These are phyloP conservation scores for Aureoboletus auriporus DNA, from an alignment of 768 basidiomycete genomes.

Conservation along the genomic window DNA sequence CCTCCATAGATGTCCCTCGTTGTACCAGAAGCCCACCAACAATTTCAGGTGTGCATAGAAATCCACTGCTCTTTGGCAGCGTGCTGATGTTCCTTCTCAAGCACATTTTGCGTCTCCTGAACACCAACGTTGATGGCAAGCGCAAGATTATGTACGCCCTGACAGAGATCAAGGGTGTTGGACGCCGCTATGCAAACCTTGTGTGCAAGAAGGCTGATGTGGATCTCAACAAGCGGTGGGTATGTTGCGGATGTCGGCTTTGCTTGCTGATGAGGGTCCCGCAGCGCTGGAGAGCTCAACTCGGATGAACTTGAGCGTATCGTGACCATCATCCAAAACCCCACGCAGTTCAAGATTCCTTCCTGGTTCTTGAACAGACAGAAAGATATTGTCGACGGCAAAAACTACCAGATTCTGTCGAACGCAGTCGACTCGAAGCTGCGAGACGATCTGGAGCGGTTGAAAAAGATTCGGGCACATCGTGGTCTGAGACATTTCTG, in stretches of 20 bases:
- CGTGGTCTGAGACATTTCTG: conserved; percentile 90
- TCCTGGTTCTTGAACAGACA: conserved; percentile 99
- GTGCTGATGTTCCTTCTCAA: conserved; percentile 30
- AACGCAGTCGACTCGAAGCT: conserved; percentile 97
- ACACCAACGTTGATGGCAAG: conserved; percentile 99
- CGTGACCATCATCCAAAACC: conserved; percentile 99
- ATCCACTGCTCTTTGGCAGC: neutral
- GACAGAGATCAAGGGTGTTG: conserved; percentile 99
- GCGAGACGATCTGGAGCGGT: conserved; percentile 94
- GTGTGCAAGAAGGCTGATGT: conserved; percentile 99
- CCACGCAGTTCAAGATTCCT: conserved; percentile 99
- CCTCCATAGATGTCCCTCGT: conserved; percentile 83
- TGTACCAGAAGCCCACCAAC: conserved; percentile 90
- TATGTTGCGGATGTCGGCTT: conserved; percentile 4
- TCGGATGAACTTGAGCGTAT: conserved; percentile 98
- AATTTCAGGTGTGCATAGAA: conserved; percentile 81
- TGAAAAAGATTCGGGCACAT: conserved; percentile 99
- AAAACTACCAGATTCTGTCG: conserved; percentile 92
- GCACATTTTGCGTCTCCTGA: conserved; percentile 99
- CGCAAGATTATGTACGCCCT: conserved; percentile 99
- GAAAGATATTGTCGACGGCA: conserved; percentile 96
- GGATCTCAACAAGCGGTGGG: conserved; percentile 96
- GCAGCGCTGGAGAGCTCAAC: conserved; percentile 97
- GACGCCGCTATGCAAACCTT: conserved; percentile 96
- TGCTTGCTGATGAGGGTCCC: conserved; percentile 3